Evolutionary conservation across 1,284 basidiomycete genomes (phyloP).

Genomic region (Ganoderma meredithae): DNA sequence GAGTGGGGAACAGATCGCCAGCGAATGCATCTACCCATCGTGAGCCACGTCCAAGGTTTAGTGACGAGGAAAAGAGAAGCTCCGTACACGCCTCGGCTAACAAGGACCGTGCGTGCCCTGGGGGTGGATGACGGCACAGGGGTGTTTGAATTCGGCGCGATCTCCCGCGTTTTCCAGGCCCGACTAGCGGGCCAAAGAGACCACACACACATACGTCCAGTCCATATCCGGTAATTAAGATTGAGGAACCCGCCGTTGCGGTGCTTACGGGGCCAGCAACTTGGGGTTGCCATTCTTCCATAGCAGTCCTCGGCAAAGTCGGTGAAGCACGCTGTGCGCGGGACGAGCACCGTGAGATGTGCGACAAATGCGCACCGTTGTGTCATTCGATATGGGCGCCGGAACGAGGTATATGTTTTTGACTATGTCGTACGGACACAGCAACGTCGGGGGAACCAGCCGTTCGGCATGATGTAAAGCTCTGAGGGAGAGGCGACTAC

Average conservation of each 20-base stretch:
- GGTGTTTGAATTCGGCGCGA: not conserved
- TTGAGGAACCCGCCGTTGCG: not conserved
- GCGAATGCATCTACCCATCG: not conserved
- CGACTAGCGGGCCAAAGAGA: conserved; percentile 7
- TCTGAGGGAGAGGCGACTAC: not conserved
- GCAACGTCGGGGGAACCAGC: not conserved
- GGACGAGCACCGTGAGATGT: not conserved
- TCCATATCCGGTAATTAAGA: conserved; percentile 1
- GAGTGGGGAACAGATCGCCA: not conserved
- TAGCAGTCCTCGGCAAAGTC: conserved; percentile 1
- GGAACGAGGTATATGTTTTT: conserved; percentile 3
- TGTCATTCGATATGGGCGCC: conserved; percentile 16
- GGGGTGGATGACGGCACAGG: conserved; percentile 2
- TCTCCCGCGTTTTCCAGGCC: conserved; percentile 3
- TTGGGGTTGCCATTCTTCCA: not conserved
- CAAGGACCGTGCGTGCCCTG: not conserved
- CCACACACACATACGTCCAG: conserved; percentile 1
- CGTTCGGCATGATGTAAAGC: not conserved
- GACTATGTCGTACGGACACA: not conserved
- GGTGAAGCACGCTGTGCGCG: not conserved
- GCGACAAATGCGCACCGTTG: conserved; percentile 3
- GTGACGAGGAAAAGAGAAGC: not conserved
- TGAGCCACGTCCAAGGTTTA: not conserved
- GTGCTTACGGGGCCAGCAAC: not conserved
- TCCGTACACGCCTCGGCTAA: not conserved